phyloP scores from a whole-genome alignment of 163 green algal species.

The Scenedesmus sp. region DNA sequence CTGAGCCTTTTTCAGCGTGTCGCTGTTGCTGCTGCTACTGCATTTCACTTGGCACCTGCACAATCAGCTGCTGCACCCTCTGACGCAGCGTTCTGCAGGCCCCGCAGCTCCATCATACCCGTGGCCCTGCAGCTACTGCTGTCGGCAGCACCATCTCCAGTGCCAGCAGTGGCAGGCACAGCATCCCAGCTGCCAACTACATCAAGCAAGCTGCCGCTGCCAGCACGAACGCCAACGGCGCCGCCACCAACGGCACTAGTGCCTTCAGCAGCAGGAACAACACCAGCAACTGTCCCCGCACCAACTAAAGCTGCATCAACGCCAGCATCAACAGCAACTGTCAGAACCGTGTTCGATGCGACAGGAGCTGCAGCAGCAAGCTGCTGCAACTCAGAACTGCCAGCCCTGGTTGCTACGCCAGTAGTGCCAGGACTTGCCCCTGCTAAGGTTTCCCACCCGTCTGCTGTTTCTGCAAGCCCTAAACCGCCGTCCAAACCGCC shows the following conservation, averaged over 20 bases:
- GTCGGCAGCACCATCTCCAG: no score
- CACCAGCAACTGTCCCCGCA: neutral
- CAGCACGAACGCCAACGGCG: no score
- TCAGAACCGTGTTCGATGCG: no score
- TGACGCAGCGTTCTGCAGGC: no score
- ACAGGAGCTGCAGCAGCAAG: neutral
- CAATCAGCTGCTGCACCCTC: no score
- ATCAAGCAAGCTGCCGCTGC: neutral
- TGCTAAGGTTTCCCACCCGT: neutral
- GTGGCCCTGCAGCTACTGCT: no score
- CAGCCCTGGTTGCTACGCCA: neutral
- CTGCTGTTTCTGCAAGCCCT: neutral
- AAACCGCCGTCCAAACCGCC: neutral
- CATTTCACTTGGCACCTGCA: no score
- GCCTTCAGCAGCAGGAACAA: neutral
- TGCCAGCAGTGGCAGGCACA: neutral
- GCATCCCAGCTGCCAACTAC: neutral
- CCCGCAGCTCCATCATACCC: no score
- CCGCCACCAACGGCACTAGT: neutral
- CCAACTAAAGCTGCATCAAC: neutral
- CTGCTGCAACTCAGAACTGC: neutral
- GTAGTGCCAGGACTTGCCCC: neutral
- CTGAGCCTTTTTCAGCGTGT: no score
- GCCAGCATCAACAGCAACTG: neutral
- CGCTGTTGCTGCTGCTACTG: no score